phyloP scores from a whole-genome alignment of 2,329 filamentous ascomycete species.

The Pseudocercospora cruenta region DNA sequence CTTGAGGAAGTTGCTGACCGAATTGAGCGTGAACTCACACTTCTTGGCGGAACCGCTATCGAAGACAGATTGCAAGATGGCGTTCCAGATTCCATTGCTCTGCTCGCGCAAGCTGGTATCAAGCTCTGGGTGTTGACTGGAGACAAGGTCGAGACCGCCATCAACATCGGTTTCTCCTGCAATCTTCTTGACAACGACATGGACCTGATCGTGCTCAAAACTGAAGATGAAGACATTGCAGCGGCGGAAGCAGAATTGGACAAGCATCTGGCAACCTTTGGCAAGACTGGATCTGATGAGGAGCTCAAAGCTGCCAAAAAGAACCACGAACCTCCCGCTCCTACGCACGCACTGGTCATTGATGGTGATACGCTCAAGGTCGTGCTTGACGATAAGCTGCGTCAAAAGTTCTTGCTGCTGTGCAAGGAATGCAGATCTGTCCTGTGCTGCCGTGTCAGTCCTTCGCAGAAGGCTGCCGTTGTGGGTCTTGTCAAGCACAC shows the following conservation, averaged over 20 bases:
- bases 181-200: constrained; percentile 97
- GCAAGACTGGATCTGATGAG: constrained; percentile 79
- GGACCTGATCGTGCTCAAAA: constrained; percentile 90
- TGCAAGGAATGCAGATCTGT: constrained; percentile 98
- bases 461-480: constrained; percentile 95
- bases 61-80: constrained; percentile 96
- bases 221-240: constrained; percentile 71
- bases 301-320: constrained; percentile 78
- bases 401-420: constrained; percentile 89
- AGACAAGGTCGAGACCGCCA: constrained; percentile 98
- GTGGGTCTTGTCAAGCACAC: constrained; percentile 94
- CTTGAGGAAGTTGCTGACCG: constrained; percentile 84
- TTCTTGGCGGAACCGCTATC: constrained; percentile 93
- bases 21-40: constrained; percentile 85
- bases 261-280: constrained; percentile 71
- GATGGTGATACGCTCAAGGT: constrained; percentile 92
- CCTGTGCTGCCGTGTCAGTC: constrained; percentile 94
- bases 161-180: constrained; percentile 99
- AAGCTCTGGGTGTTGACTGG: constrained; percentile 98
- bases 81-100: constrained; percentile 90
- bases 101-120: constrained; percentile 90
- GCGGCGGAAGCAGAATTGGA: constrained; percentile 73
- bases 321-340: constrained; percentile 81
- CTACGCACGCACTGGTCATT: constrained; percentile 91
- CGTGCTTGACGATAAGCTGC: constrained; percentile 78